Percentiles rank a stretch among this genome's conserved stretches.
Conservation (phyloP, 148 eudicot species). For the Persicaria maculosa region DNA sequence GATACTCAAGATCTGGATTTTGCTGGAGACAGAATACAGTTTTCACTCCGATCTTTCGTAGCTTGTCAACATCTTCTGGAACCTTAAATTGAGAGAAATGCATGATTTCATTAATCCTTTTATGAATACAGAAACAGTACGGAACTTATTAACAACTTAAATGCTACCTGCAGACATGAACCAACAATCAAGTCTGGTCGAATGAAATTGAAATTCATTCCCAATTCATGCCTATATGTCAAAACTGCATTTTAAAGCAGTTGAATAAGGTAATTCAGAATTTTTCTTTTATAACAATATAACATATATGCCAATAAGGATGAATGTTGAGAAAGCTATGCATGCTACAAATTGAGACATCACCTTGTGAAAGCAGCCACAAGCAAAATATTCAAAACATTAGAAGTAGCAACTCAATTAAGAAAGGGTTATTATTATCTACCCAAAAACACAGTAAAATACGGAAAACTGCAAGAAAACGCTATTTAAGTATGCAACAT, state of each 20-base stretch:
- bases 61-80: constrained; percentile 91
- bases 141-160: not conserved
- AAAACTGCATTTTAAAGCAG: constrained; percentile 41
- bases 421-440: not conserved
- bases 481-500: not conserved
- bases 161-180: constrained; percentile 85
- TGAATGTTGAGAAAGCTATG: not conserved
- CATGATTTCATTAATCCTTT: not conserved
- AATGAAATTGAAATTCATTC: constrained; percentile 89
- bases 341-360: not conserved
- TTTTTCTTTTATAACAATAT: not conserved
- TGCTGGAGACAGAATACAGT: constrained; percentile 92
- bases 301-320: not conserved
- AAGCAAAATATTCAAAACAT: not conserved
- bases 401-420: not conserved
- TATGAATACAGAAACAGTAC: constrained; percentile 4
- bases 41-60: constrained; percentile 69
- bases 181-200: constrained; percentile 94
- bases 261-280: not conserved
- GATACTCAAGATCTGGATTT: constrained; percentile 96
- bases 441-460: not conserved
- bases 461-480: not conserved
- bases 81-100: constrained; percentile 38
- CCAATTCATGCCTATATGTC: constrained; percentile 92
- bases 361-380: not conserved